Percentiles rank a stretch among this genome's conserved stretches.
Conservation (phyloP, 129 eudicot genomes). For the Centella asiatica region DNA sequence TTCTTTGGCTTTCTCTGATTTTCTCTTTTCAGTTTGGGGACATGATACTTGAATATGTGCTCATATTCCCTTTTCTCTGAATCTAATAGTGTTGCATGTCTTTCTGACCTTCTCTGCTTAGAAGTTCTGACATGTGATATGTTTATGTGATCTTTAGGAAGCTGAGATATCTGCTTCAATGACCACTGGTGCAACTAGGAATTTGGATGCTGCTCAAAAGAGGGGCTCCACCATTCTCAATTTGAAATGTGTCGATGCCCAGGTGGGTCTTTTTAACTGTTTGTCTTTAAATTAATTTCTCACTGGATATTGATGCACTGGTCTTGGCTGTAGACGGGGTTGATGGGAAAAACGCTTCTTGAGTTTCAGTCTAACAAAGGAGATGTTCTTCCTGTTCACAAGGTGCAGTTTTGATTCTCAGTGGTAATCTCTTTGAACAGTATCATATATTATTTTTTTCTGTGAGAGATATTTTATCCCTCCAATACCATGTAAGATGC, state of each 20-base stretch:
- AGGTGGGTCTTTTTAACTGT: slow-evolving; percentile 40
- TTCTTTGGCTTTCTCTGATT: too few relatives aligned
- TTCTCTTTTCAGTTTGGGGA: too few relatives aligned
- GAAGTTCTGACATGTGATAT: neutral
- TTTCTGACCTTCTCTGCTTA: neutral
- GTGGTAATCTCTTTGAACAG: slow-evolving; percentile 6
- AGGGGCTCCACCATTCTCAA: slow-evolving; percentile 83
- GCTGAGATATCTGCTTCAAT: slow-evolving; percentile 85
- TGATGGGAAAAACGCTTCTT: slow-evolving; percentile 88
- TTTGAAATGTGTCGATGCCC: slow-evolving; percentile 92
- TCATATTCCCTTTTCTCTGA: too few relatives aligned
- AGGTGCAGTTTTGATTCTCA: slow-evolving; percentile 34
- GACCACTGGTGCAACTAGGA: slow-evolving; percentile 69
- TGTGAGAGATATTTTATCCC: neutral
- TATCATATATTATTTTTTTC: neutral
- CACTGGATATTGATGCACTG: neutral
- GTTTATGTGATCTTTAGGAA: slow-evolving; percentile 39
- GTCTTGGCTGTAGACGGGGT: slow-evolving; percentile 53
- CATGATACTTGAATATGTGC: neutral
- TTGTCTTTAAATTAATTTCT: neutral
- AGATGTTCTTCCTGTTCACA: slow-evolving; percentile 93
- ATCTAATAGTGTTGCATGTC: neutral
- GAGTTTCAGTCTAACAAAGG: slow-evolving; percentile 96
- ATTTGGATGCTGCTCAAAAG: slow-evolving; percentile 77
- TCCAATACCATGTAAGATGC: neutral